Base-by-base conservation (phyloP, 1,139 yeast genomes). In the Lodderomyces elongisporus region DNA sequence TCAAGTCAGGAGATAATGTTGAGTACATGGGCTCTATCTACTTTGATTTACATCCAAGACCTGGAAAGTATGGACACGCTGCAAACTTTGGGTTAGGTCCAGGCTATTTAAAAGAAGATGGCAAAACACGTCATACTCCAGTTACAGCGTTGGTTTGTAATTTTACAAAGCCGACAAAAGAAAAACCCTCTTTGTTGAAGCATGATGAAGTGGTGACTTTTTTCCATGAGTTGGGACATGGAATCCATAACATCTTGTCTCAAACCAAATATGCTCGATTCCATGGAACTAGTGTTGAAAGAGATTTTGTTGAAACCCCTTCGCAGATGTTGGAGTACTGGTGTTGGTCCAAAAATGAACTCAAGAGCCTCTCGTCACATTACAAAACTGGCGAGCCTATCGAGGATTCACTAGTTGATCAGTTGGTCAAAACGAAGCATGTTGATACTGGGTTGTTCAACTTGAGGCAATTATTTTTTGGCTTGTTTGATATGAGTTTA, bases 191-290 rank as follows among this genome's bases (percentile, higher is more conserved):
- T 1, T 63, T 85, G 44, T 68, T 85, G 46, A 80, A 80, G 50
- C 95, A 85, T 53, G 67, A 66, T 42, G 95, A 85, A 54, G 87
- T 85, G 4, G 78, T 79, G 17, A 85, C 95, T 0, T 80, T 85
- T 47, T 85, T 85, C 79, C 95, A 85, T 51, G 95, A 85, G 58
- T 68, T 85, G 46, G 95, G 95, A 18, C 95, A 85, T 52, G 95
- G 94, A 36, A 80, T 85, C 37, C 95, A 85, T 57, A 84, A 77
- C 43, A 62, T 85, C 28, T 70, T 85, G 38, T 83, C 89, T 6
- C 66, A 70, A 39, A 80, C 89, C 30, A 66, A 62, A 39, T 78
- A 74, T 46, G 68, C 82, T 2, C 66, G 79, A 41, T 84, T 84
- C 59, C 83, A 79, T 49, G 94, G 94, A 14, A 79, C 88, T 17